phyloP scores from a whole-genome alignment of 306 rosid species.

The Ammopiptanthus mongolicus region DNA sequence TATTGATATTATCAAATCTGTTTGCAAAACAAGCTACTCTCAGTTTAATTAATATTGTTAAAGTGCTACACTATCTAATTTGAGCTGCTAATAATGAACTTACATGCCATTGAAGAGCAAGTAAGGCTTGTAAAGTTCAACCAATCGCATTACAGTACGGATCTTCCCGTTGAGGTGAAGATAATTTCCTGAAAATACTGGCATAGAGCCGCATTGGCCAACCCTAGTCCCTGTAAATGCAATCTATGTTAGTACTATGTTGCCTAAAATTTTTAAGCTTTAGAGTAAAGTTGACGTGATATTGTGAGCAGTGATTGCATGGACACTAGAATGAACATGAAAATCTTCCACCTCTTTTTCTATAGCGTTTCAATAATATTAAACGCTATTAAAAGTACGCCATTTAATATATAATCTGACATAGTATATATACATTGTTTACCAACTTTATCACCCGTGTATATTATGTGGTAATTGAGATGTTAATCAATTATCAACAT shows the following conservation, averaged over 20 bases:
- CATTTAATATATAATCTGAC: too few relatives aligned
- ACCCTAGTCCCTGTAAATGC: conserved; percentile 50
- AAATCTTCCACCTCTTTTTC: too few relatives aligned
- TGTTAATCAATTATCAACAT: too few relatives aligned
- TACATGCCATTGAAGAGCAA: conserved; percentile 68
- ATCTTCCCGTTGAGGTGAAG: conserved; percentile 41
- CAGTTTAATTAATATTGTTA: background rate
- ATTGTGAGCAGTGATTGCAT: background rate
- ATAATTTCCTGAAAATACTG: conserved; percentile 44
- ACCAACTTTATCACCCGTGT: too few relatives aligned
- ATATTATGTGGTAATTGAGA: too few relatives aligned
- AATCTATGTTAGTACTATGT: background rate
- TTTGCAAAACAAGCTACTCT: background rate
- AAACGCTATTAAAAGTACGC: too few relatives aligned
- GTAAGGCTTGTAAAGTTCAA: conserved; percentile 65
- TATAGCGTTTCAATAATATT: too few relatives aligned
- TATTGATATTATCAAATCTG: conserved; percentile 71
- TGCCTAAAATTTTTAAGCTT: background rate
- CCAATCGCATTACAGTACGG: conserved; percentile 46
- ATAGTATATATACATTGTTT: too few relatives aligned
- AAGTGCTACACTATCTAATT: background rate
- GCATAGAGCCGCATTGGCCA: conserved; percentile 48
- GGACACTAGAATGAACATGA: background rate
- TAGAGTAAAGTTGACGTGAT: background rate
- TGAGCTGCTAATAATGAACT: conserved; percentile 11